phyloP scores from a whole-genome alignment of 768 basidiomycete genomes.

The Hirschioporus abietinus region DNA sequence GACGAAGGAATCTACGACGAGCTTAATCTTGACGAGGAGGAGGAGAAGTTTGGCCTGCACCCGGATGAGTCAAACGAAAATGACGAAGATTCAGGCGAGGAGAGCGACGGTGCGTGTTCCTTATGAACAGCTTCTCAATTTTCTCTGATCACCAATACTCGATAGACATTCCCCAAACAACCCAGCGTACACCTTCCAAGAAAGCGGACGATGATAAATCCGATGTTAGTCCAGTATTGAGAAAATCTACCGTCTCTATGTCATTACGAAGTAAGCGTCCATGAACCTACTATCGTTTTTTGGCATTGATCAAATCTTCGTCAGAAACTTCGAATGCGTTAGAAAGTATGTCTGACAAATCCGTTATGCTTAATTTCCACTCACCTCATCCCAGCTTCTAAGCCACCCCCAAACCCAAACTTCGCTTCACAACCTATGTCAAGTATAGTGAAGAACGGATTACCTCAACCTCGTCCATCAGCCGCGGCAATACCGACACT shows the following conservation, averaged over 20 bases:
- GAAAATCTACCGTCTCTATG: conserved; percentile 62
- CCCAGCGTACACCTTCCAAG: conserved; percentile 61
- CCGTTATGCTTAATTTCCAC: conserved; percentile 8
- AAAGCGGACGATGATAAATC: conserved; percentile 80
- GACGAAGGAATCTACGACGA: conserved; percentile 98
- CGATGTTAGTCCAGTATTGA: conserved; percentile 68
- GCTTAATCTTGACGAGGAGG: conserved; percentile 93
- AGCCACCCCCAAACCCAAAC: conserved; percentile 77
- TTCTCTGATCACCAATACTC: conserved; percentile 10
- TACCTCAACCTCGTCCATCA: conserved; percentile 48
- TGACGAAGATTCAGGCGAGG: conserved; percentile 65
- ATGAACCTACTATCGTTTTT: neutral
- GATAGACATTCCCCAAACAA: conserved; percentile 40
- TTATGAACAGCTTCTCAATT: neutral
- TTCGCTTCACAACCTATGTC: conserved; percentile 76
- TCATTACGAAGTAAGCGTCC: conserved; percentile 65
- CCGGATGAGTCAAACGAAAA: conserved; percentile 71
- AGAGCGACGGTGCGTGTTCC: conserved; percentile 59
- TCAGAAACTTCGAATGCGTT: conserved; percentile 59
- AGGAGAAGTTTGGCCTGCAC: conserved; percentile 83
- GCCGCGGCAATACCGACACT: conserved; percentile 69
- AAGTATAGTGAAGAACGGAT: conserved; percentile 67
- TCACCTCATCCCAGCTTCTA: conserved; percentile 35
- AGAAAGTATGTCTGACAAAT: conserved; percentile 43
- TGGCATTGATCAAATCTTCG: conserved; percentile 16